Conservation (phyloP, 345 rosid species). For the Rhizophora apiculata region DNA sequence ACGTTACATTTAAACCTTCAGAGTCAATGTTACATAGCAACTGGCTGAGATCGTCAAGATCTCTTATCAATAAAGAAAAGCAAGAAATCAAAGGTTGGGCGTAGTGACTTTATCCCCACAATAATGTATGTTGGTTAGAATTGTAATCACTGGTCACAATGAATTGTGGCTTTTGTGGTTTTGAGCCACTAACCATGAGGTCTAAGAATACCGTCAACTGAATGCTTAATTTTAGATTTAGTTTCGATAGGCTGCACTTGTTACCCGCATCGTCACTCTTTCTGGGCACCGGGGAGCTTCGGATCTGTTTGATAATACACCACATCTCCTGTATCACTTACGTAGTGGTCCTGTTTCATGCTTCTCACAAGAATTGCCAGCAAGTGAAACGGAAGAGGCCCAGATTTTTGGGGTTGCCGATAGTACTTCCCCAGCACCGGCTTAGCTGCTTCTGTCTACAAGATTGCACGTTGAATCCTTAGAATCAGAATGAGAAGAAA, state of each 20-base stretch:
- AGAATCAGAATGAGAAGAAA: neutral
- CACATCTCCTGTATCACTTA: conserved; percentile 67
- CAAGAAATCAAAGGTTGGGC: neutral
- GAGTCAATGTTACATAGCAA: neutral
- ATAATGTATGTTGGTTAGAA: neutral
- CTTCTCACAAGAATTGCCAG: conserved; percentile 50
- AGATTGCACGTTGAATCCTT: neutral
- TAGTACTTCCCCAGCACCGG: conserved; percentile 77
- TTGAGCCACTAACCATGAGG: neutral
- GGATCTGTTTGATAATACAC: conserved; percentile 74
- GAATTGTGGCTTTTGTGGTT: neutral
- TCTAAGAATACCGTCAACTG: too few relatives aligned
- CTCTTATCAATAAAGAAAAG: neutral
- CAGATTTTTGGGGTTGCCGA: conserved; percentile 69
- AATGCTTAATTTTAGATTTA: too few relatives aligned
- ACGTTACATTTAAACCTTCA: neutral
- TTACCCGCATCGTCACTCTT: conserved; percentile 4
- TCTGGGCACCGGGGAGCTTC: neutral
- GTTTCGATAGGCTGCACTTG: neutral
- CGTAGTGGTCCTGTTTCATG: conserved; percentile 66
- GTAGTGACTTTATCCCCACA: neutral
- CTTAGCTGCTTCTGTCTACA: conserved; percentile 69
- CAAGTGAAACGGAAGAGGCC: conserved; percentile 65
- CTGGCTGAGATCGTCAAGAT: neutral
- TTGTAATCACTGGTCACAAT: conserved; percentile 1